Evolutionary conservation across 495 filamentous ascomycete genomes (phyloP), one percentile per base, ranked within the genome.

Genomic region (Collariella sp.): DNA sequence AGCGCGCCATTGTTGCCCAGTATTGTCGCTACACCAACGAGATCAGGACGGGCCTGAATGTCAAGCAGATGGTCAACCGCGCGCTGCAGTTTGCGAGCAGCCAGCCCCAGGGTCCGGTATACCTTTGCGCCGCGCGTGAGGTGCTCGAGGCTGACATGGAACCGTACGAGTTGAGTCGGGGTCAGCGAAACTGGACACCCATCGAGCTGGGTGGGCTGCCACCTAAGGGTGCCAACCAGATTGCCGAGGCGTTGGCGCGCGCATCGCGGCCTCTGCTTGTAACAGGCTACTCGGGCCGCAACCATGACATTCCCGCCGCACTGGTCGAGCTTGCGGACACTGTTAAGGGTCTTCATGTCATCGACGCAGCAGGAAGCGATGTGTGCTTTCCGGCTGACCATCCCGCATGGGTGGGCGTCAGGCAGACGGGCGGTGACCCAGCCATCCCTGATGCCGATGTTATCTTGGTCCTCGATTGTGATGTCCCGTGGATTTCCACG

Each of bases 381-480:
- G 91, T 97, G 91, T 94, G 87, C 63, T 96, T 96, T 70, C 91
- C 91, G 2, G 85, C 83, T 1, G 76, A 91, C 48, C 90, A 96
- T 55, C 72, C 74, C 12, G 74, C 59, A 0, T 81, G 83, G 76
- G 66, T 96, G 23, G 88, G 91, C 2, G 64, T 94, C 58, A 75
- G 82, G 55, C 95, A 83, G 58, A 88, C 89, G 10, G 73, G 81
- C 3, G 88, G 95, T 38, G 83, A 87, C 13, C 70, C 74, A 5
- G 4, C 26, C 26, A 87, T 96, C 58, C 76, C 72, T 41, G 83
- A 81, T 5, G 86, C 91, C 0, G 91, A 96, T 64, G 79, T 87
- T 22, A 96, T 97, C 58, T 57, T 97, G 3, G 83, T 96, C 9
- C 67, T 93, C 39, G 88, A 96, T 66, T 94, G 89, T 57, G 91